Evolutionary conservation across 257 asterid genomes (phyloP), one percentile per base, ranked within the genome.

Genomic region (Misopates orontium): DNA sequence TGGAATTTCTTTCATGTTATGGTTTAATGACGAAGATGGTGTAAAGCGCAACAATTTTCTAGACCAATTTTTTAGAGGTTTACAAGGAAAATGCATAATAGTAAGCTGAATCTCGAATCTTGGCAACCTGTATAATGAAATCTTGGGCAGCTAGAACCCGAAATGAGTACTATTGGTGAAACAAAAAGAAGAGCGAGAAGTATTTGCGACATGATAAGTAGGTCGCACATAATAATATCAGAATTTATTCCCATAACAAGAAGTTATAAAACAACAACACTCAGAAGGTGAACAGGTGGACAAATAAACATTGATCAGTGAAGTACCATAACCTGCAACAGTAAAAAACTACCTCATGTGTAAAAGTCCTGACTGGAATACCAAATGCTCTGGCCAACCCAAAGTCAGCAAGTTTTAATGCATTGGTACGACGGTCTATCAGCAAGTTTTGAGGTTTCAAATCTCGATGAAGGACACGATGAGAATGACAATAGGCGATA

Each of bases 331-430:
- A 36, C 42, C 42, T 45, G 44, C 56, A 65, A 63, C 10, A 56
- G 36, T 8, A 17, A 66, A 21, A 25, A 52, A 60, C 47, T 71
- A 91, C 98, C 95, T 91, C 96, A 68, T 89, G 98, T 7, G 96
- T 91, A 70, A 85, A 91, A 60, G 96, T 83, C 86, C 96, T 85
- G 77, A 91, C 96, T 50, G 98, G 98, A 68, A 91, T 91, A 61
- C 98, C 96, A 68, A 87, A 91, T 64, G 98, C 98, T 77, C 98
- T 81, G 59, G 96, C 98, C 86, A 91, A 79, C 57, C 96, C 98
- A 77, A 91, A 91, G 83, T 91, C 98, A 52, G 98, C 98, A 73
- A 91, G 96, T 83, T 91, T 91, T 65, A 91, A 69, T 32, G 90
- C 84, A 74, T 91, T 91, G 60, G 95, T 89, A 63, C 95, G 90